These are phyloP conservation scores for thale cress (Arabidopsis thaliana) DNA, from an alignment of 345 rosid genomes.

Conservation along the genomic window TAIR10.1 NC_003070.9:27849501-27850000, in stretches of 20 bases:
- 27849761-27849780: background rate
- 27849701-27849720: constrained; percentile 16
- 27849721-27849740: background rate
- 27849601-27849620: constrained; percentile 46
- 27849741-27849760: background rate
- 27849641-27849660: constrained; percentile 38
- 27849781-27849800: background rate
- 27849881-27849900: constrained; percentile 24
- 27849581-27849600: constrained; percentile 55
- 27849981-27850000: constrained; percentile 11
- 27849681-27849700: constrained; percentile 23
- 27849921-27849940: constrained; percentile 24
- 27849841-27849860: background rate
- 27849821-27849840: background rate
- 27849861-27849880: constrained; percentile 2
- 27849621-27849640: constrained; percentile 55
- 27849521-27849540: constrained; percentile 14
- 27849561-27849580: constrained; percentile 48
- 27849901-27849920: background rate
- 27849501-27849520: constrained; percentile 44
- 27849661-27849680: constrained; percentile 26
- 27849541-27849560: constrained; percentile 49
- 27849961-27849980: constrained; percentile 13
- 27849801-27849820: background rate
- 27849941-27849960: background rate